Conservation (phyloP, 331 rosid species). For the Saraca asoca region DNA sequence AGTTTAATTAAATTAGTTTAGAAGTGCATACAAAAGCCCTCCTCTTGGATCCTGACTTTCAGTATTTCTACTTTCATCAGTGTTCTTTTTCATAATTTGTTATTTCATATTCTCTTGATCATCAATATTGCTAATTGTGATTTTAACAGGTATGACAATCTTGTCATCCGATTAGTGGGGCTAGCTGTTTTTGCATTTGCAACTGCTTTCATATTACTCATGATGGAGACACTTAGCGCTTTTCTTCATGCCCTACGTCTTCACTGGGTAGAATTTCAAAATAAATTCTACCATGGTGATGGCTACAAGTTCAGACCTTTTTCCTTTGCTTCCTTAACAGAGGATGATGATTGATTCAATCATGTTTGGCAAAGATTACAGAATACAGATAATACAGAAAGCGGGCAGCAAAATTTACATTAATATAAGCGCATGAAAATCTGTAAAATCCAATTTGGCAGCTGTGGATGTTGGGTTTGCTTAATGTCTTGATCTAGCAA, state of each 20-base stretch:
- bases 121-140: slow-evolving; percentile 28
- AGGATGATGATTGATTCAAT: slow-evolving; percentile 75
- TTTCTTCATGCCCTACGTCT: slow-evolving; percentile 99
- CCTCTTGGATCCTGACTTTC: neutral
- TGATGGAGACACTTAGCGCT: slow-evolving; percentile 98
- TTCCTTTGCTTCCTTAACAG: slow-evolving; percentile 70
- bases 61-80: neutral
- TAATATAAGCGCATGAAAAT: slow-evolving; percentile 36
- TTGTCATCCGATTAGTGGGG: slow-evolving; percentile 78
- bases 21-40: neutral
- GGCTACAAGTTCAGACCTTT: slow-evolving; percentile 96
- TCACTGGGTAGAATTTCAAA: slow-evolving; percentile 99
- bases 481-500: slow-evolving; percentile 50
- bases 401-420: slow-evolving; percentile 25
- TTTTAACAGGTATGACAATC: slow-evolving; percentile 79
- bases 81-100: slow-evolving; percentile 2
- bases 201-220: slow-evolving; percentile 93
- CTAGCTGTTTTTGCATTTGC: slow-evolving; percentile 91
- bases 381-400: neutral
- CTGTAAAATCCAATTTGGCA: slow-evolving; percentile 42
- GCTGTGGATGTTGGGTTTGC: slow-evolving; percentile 40
- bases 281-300: slow-evolving; percentile 91
- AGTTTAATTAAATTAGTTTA: slow-evolving; percentile 1
- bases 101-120: neutral
- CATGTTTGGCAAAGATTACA: slow-evolving; percentile 16